Percentiles rank a stretch among this genome's conserved stretches.
These are phyloP conservation scores for Actinidia polygama DNA, from an alignment of 179 eudicot species.

Conservation along the genomic window DNA sequence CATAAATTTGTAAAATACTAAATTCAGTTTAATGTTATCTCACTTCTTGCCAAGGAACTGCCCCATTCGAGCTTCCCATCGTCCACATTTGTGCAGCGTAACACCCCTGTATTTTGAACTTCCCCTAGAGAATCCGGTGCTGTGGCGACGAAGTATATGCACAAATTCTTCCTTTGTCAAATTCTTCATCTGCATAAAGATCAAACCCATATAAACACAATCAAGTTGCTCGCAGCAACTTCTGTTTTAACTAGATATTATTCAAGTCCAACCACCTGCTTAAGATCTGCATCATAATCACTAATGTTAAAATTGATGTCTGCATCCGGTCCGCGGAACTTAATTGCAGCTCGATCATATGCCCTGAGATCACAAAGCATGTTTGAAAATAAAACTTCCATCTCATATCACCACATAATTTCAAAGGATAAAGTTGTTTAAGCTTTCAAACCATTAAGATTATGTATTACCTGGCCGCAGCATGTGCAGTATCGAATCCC, in stretches of 20 bases:
- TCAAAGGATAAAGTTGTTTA: background rate
- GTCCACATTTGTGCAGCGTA: slow-evolving; percentile 72
- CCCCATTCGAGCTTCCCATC: slow-evolving; percentile 89
- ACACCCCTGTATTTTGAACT: slow-evolving; percentile 78
- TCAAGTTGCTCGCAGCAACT: background rate
- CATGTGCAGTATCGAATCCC: slow-evolving; percentile 81
- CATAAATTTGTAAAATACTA: background rate
- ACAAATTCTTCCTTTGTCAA: slow-evolving; percentile 75
- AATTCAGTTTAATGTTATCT: slow-evolving; percentile 19
- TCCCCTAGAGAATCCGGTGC: slow-evolving; percentile 73
- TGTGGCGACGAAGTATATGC: slow-evolving; percentile 77
- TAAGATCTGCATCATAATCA: slow-evolving; percentile 73
- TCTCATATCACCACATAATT: background rate
- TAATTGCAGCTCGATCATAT: slow-evolving; percentile 69
- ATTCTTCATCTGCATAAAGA: slow-evolving; percentile 48
- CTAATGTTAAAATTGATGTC: slow-evolving; percentile 67
- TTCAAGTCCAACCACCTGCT: slow-evolving; percentile 45
- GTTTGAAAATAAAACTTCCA: background rate
- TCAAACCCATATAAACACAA: background rate
- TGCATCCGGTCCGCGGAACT: slow-evolving; percentile 71
- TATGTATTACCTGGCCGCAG: slow-evolving; percentile 65
- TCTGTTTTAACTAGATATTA: background rate
- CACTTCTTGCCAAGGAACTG: slow-evolving; percentile 78
- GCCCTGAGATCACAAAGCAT: slow-evolving; percentile 39
- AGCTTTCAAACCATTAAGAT: background rate